phyloP scores from a whole-genome alignment of 352 stramenopile species.

The Pythium rishiriense region DNA sequence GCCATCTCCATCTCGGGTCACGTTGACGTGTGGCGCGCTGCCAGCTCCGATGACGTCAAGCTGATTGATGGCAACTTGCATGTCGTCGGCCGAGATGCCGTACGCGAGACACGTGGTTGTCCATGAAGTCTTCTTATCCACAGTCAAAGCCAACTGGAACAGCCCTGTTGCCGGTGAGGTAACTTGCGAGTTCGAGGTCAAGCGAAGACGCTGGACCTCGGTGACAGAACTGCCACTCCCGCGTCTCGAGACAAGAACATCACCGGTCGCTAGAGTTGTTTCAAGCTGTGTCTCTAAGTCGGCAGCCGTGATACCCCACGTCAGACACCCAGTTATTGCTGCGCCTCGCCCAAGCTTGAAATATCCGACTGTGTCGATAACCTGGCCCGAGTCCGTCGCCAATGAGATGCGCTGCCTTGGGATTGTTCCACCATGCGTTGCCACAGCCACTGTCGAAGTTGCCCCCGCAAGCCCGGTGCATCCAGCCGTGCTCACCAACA shows the following conservation, averaged over 20 bases:
- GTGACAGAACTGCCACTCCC: conserved; percentile 64
- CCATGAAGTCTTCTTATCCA: conserved; percentile 48
- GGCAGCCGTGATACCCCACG: conserved; percentile 52
- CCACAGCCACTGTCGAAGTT: conserved; percentile 38
- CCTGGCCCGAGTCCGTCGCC: conserved; percentile 77
- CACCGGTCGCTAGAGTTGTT: conserved; percentile 32
- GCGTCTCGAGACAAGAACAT: conserved; percentile 58
- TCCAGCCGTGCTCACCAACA: conserved; percentile 25
- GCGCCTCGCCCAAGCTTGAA: conserved; percentile 44
- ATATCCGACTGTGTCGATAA: conserved; percentile 56
- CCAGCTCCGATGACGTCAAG: conserved; percentile 43
- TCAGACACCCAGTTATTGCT: conserved; percentile 41
- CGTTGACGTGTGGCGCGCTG: conserved; percentile 52
- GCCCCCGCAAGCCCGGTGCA: conserved; percentile 36
- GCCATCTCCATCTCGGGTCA: conserved; percentile 67
- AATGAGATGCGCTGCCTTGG: conserved; percentile 80
- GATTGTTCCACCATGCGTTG: conserved; percentile 77
- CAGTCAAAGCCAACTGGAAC: conserved; percentile 65
- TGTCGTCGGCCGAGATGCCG: conserved; percentile 50
- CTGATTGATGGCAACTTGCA: conserved; percentile 66
- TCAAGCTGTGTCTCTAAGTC: conserved; percentile 55
- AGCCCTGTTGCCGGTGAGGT: conserved; percentile 43
- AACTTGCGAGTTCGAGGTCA: conserved; percentile 69
- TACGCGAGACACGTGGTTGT: conserved; percentile 72
- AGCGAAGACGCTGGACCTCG: conserved; percentile 65